Evolutionary conservation across 2,329 filamentous ascomycete species (phyloP).

Genomic region (Pseudogymnoascus sp.): DNA sequence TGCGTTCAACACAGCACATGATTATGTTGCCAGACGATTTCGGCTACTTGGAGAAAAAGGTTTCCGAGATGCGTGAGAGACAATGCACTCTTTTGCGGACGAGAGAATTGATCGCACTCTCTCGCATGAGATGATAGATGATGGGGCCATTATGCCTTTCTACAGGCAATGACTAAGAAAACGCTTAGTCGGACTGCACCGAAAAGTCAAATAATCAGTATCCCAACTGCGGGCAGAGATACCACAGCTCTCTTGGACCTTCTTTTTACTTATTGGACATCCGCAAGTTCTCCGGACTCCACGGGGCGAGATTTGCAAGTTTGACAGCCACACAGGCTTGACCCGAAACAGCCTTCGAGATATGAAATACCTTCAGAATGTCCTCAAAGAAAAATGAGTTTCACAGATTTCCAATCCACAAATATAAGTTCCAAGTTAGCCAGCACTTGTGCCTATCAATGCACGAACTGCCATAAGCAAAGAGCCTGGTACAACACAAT

Average conservation of each 20-base stretch:
- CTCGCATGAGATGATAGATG: slow-evolving; percentile 16
- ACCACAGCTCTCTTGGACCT: slow-evolving; percentile 16
- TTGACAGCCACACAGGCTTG: slow-evolving; percentile 12
- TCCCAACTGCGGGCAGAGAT: slow-evolving; percentile 26
- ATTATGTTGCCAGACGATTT: slow-evolving; percentile 26
- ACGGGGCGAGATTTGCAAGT: not conserved
- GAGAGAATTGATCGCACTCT: slow-evolving; percentile 30
- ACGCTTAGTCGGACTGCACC: slow-evolving; percentile 29
- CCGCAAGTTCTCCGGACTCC: slow-evolving; percentile 13
- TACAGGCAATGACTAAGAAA: slow-evolving; percentile 14
- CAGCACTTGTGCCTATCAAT: slow-evolving; percentile 25
- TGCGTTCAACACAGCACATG: slow-evolving; percentile 31
- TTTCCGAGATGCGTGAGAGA: slow-evolving; percentile 24
- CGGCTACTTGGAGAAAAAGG: slow-evolving; percentile 23
- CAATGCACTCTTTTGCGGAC: slow-evolving; percentile 18
- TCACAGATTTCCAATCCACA: slow-evolving; percentile 1
- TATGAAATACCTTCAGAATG: slow-evolving; percentile 16
- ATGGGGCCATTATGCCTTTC: slow-evolving; percentile 15
- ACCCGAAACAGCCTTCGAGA: slow-evolving; percentile 12
- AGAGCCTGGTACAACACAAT: too few relatives aligned
- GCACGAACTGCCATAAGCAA: slow-evolving; percentile 20
- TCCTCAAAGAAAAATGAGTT: slow-evolving; percentile 18
- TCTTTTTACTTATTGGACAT: slow-evolving; percentile 16
- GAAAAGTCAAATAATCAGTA: slow-evolving; percentile 27
- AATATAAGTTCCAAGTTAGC: not conserved